Base-by-base conservation (phyloP, 2,329 filamentous ascomycete species). In the Paraphaeosphaeria sporulosa region DNA sequence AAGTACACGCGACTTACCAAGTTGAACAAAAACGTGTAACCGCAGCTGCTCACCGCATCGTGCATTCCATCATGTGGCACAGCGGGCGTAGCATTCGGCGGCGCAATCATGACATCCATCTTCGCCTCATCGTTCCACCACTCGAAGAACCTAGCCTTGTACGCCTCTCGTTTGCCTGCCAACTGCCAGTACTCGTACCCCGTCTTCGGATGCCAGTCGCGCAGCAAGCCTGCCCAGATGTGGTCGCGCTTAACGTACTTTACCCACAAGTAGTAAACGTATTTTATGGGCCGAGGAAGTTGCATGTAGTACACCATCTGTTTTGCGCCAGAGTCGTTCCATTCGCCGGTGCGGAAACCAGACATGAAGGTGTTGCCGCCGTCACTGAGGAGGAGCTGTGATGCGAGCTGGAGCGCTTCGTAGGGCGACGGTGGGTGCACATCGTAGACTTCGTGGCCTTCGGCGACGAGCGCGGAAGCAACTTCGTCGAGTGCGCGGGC, bases 21-120 rank as follows among this genome's bases (percentile, higher is more conserved):
- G 70, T 97, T 97, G 81, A 95, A 98, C 58, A 97, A 79, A 75
- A 97, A 97, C 0, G 94, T 97, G 73, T 98, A 97, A 1, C 93
- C 93, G 71, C 94, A 97, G 66, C 89, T 92, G 63, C 90, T 91
- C 47, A 95, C 88, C 2, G 92, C 92, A 69, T 94, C 89, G 66
- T 87, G 87, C 93, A 97, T 97, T 0, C 88, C 93, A 49, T 89
- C 87, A 74, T 96, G 93, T 0, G 93, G 93, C 3, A 96, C 87
- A 0, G 94, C 94, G 1, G 94, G 93, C 0, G 93, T 96, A 0
- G 94, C 93, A 75, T 97, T 97, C 0, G 90, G 93, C n/a, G 91
- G 90, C 10, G 90, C 88, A 36, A 97, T 79, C 66, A 97, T 84
- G 65, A 94, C 89, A 77, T 97, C 94, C 64, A 94, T 80, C 49